Evolutionary conservation across 2,329 filamentous ascomycete genomes (phyloP).

Genomic region (Penicillium sp.): DNA sequence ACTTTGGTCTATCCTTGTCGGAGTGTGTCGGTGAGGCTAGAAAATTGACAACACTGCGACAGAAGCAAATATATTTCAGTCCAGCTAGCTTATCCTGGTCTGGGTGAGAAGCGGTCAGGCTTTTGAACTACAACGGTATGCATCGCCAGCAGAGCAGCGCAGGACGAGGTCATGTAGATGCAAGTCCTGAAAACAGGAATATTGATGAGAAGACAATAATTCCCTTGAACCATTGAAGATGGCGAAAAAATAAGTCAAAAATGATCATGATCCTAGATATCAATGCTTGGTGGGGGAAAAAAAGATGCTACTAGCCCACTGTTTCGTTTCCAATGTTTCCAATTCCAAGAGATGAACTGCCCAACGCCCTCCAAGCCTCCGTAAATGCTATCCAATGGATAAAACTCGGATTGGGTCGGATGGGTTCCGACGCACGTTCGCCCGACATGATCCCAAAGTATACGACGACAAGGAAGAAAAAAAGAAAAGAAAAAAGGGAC

Average conservation of each 20-base stretch:
- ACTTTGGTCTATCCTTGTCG: not conserved
- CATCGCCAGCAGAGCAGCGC: constrained; percentile 17
- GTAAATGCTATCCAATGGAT: constrained; percentile 11
- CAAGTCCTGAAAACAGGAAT: not conserved
- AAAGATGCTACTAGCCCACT: not conserved
- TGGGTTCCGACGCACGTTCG: constrained; percentile 1
- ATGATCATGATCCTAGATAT: not conserved
- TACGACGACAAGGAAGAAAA: not conserved
- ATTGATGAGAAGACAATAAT: not conserved
- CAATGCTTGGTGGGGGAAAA: not conserved
- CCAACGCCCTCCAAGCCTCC: constrained; percentile 6
- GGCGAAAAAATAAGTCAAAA: not conserved
- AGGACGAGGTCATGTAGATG: constrained; percentile 8
- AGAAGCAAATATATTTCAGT: not conserved
- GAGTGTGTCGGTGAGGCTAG: not conserved
- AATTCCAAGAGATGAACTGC: constrained; percentile 5
- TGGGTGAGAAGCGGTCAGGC: constrained; percentile 13
- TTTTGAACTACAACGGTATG: constrained; percentile 4
- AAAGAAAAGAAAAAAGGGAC: constrained; percentile 3
- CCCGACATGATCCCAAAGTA: constrained; percentile 1
- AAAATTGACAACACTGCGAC: not conserved
- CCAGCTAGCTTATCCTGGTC: not conserved
- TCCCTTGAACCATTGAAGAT: not conserved
- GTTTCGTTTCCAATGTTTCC: not conserved
- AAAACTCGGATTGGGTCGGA: not conserved